These are phyloP conservation scores for Somion occarium DNA, from an alignment of 1,284 basidiomycete species.

Conservation along the genomic window DNA sequence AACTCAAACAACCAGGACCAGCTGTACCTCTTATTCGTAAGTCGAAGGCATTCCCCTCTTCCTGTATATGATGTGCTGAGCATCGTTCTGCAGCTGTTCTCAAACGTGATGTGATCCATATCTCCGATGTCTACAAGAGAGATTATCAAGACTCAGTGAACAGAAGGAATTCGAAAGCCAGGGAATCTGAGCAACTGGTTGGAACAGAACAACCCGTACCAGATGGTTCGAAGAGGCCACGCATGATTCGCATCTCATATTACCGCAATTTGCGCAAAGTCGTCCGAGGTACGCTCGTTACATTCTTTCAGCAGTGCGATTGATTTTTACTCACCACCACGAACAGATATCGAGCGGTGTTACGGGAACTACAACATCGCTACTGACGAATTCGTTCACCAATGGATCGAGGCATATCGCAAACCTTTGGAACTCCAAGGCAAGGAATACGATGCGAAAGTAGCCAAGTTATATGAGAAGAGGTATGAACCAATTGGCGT, in stretches of 20 bases:
- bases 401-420: slow-evolving; percentile 3
- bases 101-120: slow-evolving; percentile 3
- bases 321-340: background rate
- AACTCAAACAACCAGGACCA: background rate
- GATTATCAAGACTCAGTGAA: too few species aligned
- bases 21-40: slow-evolving; percentile 8
- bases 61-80: background rate
- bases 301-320: background rate
- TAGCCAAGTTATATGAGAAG: background rate
- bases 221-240: too few species aligned
- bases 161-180: too few species aligned
- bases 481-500: background rate
- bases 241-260: slow-evolving; percentile 3
- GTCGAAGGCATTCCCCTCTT: background rate
- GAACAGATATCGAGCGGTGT: background rate
- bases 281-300: slow-evolving; percentile 9
- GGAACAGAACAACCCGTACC: too few species aligned
- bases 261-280: slow-evolving; percentile 3
- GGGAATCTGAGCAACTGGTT: too few species aligned
- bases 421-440: background rate
- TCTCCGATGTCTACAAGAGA: background rate
- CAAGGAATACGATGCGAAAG: background rate
- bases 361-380: slow-evolving; percentile 1
- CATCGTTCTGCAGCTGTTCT: slow-evolving; percentile 1
- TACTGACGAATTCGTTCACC: background rate